phyloP scores from a whole-genome alignment of 257 asterid genomes.

The Capsicum chinense region DNA sequence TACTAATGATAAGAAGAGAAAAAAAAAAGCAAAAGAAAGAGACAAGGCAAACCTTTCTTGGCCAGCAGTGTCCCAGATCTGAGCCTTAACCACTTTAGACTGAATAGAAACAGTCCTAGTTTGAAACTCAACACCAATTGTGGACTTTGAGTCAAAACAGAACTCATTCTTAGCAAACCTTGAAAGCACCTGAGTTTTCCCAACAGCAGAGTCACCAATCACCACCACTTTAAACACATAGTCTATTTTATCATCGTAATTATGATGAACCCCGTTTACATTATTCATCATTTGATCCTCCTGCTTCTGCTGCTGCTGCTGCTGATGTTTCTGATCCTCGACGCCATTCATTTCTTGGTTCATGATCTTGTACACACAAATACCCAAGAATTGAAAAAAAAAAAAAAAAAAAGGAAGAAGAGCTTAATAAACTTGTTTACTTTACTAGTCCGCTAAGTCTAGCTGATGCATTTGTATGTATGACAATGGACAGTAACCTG shows the following conservation, averaged over 20 bases:
- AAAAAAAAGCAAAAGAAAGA: neutral
- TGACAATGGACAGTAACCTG: constrained; percentile 1
- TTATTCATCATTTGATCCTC: neutral
- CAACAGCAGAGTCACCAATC: constrained; percentile 84
- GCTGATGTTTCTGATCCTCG: constrained; percentile 7
- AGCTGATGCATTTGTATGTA: neutral
- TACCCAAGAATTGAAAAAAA: neutral
- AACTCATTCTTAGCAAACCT: constrained; percentile 79
- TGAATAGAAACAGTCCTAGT: constrained; percentile 62
- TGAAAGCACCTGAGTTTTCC: constrained; percentile 74
- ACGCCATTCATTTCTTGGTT: constrained; percentile 52
- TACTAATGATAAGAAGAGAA: neutral
- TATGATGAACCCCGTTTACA: neutral
- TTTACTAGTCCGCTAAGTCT: constrained; percentile 6
- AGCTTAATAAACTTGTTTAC: neutral
- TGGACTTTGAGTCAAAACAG: constrained; percentile 73
- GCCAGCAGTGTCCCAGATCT: constrained; percentile 96
- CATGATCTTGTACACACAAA: constrained; percentile 35
- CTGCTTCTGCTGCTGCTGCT: neutral
- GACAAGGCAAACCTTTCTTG: constrained; percentile 62
- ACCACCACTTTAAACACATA: constrained; percentile 83
- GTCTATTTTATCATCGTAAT: constrained; percentile 49
- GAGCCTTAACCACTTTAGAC: constrained; percentile 77
- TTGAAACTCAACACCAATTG: constrained; percentile 83
- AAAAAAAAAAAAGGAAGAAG: neutral